Evolutionary conservation across 108 stramenopile genomes (phyloP).

Genomic region (Bacterosira constricta): DNA sequence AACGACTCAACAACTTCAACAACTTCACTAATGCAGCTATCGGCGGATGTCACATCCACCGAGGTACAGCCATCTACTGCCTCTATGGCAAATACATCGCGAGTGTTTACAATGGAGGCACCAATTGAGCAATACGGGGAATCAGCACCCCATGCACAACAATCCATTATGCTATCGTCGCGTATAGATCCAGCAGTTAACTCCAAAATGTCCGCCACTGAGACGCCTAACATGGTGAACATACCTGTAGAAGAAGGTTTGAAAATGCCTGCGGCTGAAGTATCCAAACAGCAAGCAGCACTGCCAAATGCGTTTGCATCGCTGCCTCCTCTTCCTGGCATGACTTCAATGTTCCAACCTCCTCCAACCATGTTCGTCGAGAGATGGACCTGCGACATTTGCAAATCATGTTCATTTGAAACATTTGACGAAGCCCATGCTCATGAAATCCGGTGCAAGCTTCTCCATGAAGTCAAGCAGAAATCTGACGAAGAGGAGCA

Average conservation of each 20-base stretch:
- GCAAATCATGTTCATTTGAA: slow-evolving; percentile 29
- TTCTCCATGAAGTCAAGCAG: slow-evolving; percentile 4
- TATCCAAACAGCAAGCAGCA: not conserved
- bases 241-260: no score
- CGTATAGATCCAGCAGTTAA: not conserved
- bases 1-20: not conserved
- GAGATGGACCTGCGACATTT: slow-evolving; percentile 34
- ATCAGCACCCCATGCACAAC: not conserved
- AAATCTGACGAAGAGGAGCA: not conserved
- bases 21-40: not conserved
- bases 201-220: not conserved
- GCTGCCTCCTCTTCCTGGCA: not conserved
- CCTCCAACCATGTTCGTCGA: slow-evolving; percentile 11
- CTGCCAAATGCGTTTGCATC: no score
- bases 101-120: not conserved
- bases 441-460: slow-evolving; percentile 33
- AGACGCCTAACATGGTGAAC: no score
- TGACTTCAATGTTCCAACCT: not conserved
- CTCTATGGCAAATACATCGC: not conserved
- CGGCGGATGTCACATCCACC: not conserved
- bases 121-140: not conserved
- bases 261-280: not conserved
- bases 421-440: slow-evolving; percentile 31
- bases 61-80: not conserved
- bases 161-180: not conserved